A percentile compares a stretch with the other conserved stretches of the same genome.
These are phyloP conservation scores for Dionaea muscipula DNA, from an alignment of 179 eudicot species.

Conservation along the genomic window DNA sequence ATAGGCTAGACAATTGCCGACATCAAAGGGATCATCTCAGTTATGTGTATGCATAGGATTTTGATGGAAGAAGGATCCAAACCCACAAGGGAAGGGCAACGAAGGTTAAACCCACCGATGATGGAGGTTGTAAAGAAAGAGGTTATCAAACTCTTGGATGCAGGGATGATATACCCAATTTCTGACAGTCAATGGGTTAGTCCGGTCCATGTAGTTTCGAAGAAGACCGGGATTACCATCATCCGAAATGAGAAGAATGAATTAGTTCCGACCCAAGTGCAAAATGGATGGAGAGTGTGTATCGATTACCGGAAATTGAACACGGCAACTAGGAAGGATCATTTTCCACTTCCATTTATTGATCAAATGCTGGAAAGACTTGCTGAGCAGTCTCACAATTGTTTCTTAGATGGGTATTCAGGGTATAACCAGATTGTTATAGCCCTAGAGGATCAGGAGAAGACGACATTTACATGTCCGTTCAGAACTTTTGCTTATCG, in stretches of 20 bases:
- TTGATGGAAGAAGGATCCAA: not conserved
- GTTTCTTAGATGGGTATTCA: not conserved
- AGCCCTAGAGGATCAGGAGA: not conserved
- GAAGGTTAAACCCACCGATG: not conserved
- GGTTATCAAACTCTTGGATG: not conserved
- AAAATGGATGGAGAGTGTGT: not conserved
- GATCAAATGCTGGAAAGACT: not conserved
- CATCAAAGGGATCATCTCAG: not conserved
- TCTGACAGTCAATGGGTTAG: not conserved
- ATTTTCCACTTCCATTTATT: not conserved
- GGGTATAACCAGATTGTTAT: not conserved
- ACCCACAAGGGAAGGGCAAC: not conserved
- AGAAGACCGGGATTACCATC: not conserved
- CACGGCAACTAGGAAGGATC: not conserved
- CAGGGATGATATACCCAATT: not conserved
- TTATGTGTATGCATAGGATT: not conserved
- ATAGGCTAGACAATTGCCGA: slow-evolving; percentile 1
- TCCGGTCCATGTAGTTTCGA: not conserved
- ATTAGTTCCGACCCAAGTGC: not conserved
- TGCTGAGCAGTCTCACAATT: not conserved
- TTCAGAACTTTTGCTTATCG: not conserved
- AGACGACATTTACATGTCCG: not conserved
- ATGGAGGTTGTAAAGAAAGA: not conserved
- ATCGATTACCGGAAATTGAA: not conserved
- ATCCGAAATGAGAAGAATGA: not conserved